Base-by-base conservation (phyloP, 2,329 filamentous ascomycete genomes). In the Cordyceps cicadae region DNA sequence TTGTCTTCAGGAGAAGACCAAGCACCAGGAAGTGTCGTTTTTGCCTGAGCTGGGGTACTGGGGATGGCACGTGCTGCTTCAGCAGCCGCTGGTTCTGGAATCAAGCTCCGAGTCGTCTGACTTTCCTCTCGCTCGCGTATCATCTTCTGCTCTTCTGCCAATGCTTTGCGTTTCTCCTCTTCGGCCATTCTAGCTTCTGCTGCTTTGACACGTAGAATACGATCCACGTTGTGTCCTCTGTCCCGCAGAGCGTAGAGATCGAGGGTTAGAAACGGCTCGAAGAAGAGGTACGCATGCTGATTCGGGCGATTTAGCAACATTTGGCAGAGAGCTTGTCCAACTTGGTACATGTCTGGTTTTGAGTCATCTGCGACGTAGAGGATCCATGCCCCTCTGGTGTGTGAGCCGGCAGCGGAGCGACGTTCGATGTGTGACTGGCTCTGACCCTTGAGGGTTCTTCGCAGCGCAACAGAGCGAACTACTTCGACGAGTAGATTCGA, bases 181-280 rank as follows among this genome's bases (percentile, higher is more conserved):
- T 97, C 92, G 0, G 91, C 92, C 65, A 97, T 86, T 57, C 90
- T 85, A 6, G 90, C 90, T 72, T 97, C 92, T 2, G 90, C 89
- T 21, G 89, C 91, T 75, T 95, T 95, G 59, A 88, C 88, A 43
- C 90, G 85, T 24, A 99, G 80, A 64, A 99, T 97, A 54, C 94
- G 88, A 69, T 97, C 91, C 45, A 99, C 94, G 66, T 99, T 97
- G 78, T 97, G 97, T 1, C 94, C 94, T 64, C 94, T 90, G 63
- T 87, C 86, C 67, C 90, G 87, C 46, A 99, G 77, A 56, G 92
- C 87, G 52, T 89, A 83, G 26, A 99, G 79, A 66, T 93, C 90
- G 9, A 94, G 86, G 62, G 89, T 93, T 43, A 99, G 77, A 64
- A 99, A 88, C 58, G 91, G 92, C 74, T 97, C 94, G 60, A 99